Conservation (phyloP, 2,329 filamentous ascomycete genomes). For the Cytospora schulzeri region DNA sequence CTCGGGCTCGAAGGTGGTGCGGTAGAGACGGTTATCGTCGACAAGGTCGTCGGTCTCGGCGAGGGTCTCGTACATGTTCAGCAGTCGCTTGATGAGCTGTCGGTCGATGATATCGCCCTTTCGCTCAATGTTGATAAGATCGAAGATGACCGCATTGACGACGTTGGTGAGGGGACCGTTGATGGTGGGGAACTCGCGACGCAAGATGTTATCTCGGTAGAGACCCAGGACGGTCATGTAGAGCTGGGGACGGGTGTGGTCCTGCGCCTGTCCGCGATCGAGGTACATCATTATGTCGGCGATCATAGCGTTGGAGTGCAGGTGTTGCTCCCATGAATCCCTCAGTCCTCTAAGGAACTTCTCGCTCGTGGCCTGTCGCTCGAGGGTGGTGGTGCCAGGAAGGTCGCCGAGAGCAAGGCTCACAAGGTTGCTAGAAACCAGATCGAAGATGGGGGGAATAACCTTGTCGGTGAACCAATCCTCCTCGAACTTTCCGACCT, state of each 20-base stretch:
- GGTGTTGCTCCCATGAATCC: constrained; percentile 84
- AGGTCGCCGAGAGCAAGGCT: constrained; percentile 60
- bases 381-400: constrained; percentile 67
- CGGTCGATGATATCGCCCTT: constrained; percentile 88
- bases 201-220: constrained; percentile 84
- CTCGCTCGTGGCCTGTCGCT: constrained; percentile 79
- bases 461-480: constrained; percentile 78
- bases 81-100: constrained; percentile 76
- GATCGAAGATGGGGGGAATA: constrained; percentile 66
- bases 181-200: constrained; percentile 42
- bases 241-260: constrained; percentile 69
- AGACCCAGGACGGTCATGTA: constrained; percentile 83
- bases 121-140: constrained; percentile 90
- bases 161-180: constrained; percentile 66
- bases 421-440: constrained; percentile 71
- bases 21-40: constrained; percentile 79
- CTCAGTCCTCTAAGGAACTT: constrained; percentile 77
- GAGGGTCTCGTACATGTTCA: constrained; percentile 86
- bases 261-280: constrained; percentile 80
- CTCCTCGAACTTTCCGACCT: constrained; percentile 79
- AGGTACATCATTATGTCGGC: constrained; percentile 98
- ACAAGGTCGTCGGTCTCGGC: constrained; percentile 81
- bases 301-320: constrained; percentile 93
- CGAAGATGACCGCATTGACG: constrained; percentile 79
- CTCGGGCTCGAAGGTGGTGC: constrained; percentile 77